Percentiles rank a stretch among this genome's conserved stretches.
These are phyloP conservation scores for Neurospora sp. DNA, from an alignment of 495 filamentous ascomycete species.

Conservation along the genomic window DNA sequence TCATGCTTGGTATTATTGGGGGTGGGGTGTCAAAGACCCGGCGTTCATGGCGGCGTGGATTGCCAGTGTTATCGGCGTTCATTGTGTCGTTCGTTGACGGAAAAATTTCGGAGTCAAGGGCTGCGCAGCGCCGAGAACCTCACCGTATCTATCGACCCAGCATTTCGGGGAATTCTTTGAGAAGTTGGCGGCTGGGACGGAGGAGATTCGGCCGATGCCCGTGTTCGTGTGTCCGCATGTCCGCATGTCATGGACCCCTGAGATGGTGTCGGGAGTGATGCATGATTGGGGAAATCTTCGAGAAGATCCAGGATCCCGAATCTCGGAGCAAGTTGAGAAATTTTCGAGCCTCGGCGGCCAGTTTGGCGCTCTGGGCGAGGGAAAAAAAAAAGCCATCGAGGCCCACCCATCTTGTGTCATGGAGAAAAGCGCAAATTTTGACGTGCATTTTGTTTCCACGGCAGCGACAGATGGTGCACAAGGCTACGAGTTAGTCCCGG, in stretches of 20 bases:
- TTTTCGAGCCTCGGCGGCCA: neutral
- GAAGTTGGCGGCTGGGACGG: neutral
- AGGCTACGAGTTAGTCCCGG: neutral
- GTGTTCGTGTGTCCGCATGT: neutral
- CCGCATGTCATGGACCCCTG: neutral
- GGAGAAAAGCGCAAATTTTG: neutral
- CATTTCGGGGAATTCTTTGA: neutral
- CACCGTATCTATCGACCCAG: neutral
- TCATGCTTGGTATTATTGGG: neutral
- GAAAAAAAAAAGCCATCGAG: neutral
- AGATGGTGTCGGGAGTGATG: neutral
- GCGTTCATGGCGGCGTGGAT: neutral
- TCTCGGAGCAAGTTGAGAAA: neutral
- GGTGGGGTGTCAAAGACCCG: neutral
- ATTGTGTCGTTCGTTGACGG: neutral
- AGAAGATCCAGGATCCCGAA: neutral
- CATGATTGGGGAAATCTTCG: neutral
- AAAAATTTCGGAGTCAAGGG: neutral
- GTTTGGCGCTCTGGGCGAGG: neutral
- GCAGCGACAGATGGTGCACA: neutral
- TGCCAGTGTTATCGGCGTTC: neutral
- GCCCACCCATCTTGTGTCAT: neutral
- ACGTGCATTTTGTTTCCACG: neutral
- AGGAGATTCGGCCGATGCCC: neutral
- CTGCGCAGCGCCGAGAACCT: neutral